Evolutionary conservation across 306 rosid species (phyloP), one percentile per base, ranked within the genome.

Genomic region (Gastrolobium villosum): DNA sequence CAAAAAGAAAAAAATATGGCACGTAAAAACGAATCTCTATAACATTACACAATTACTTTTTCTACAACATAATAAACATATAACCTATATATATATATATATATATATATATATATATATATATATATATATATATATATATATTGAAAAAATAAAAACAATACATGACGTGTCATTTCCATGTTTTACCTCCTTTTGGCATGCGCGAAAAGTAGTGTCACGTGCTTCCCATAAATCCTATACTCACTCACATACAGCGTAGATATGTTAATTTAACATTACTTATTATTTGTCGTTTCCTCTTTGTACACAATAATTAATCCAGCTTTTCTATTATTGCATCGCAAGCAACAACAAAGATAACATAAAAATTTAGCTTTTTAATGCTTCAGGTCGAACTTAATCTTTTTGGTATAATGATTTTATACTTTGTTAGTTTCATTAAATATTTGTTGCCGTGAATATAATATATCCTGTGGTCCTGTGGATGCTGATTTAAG

Each of bases 171-270:
- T 73, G 82, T 62, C 77, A 80, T 78, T 77, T 79, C 46, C 80
- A 71, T 65, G 82, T 77, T 81, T 64, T 41, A 55, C 26, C 57
- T 78, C 86, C 93, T 91, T 89, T 91, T 81, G 87, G 93, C 98
- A 91, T 87, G 98, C 97, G 97, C 64, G 66, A 87, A 93, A 93
- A 93, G 95, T 48, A 76, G 79, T 72, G 79, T 88, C 97, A 88
- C 97, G 91, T 91, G 97, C 88, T 84, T 65, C 81, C 93, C 92
- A 91, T 63, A 35, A 69, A 63, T 7, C 48, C 63, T 2, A 70
- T 14, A 60, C 62, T 8, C 8, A 6, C 6, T 63, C 13, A 43
- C 49, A 39, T 36, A 28, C 63, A 45, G 20, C 9, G 45, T 46
- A 66, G 45, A 35, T 54, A 54, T 31, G 13, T 7, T 75, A 43